Evolutionary conservation across 768 basidiomycete species (phyloP), one percentile per base, ranked within the genome.

Genomic region (Candolleomyces eurysporus): DNA sequence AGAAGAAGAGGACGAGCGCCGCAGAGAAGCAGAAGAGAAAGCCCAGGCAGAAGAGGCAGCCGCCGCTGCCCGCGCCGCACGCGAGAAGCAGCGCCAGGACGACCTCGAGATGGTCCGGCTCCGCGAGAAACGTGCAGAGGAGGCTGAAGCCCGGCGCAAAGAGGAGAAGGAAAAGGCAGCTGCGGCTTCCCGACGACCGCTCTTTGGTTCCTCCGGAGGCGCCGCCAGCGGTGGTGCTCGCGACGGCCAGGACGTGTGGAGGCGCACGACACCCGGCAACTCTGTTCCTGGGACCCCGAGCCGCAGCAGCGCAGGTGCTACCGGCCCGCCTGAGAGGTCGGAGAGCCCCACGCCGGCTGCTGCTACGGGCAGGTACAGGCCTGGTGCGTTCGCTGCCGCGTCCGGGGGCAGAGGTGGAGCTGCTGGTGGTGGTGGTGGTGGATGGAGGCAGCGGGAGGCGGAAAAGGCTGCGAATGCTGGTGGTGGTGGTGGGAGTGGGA

Each of bases 61-160:
- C 0, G 74, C 72, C 2, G 82, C 78, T 1, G 63, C 75, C 30
- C 88, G 89, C 53, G 84, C 81, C 60, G 69, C 80, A 50, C 86
- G 81, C 26, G 79, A 82, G 57, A 74, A 67, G 30, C 81, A 83
- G 59, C 79, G 83, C 45, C 81, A 80, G 16, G 84, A 81, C 16
- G 79, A 78, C 0, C 17, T 73, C 14, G 86, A 90, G 59, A 73
- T 81, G 30, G 86, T 84, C 1, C 84, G 82, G n/a, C 75, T 80
- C 54, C 89, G 84, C 63, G 75, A 73, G 13, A 82, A 86, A 65
- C 82, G 88, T 43, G 91, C 90, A 66, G 86, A 87, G n/a, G 89
- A 91, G 62, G 89, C 90, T 1, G 83, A 83, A 73, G 77, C 76
- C 57, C 77, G 81, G 61, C 42, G 75, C 22, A 62, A 30, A 4